Conservation (phyloP, 2,329 filamentous ascomycete species). For the Diplodia mutila region DNA sequence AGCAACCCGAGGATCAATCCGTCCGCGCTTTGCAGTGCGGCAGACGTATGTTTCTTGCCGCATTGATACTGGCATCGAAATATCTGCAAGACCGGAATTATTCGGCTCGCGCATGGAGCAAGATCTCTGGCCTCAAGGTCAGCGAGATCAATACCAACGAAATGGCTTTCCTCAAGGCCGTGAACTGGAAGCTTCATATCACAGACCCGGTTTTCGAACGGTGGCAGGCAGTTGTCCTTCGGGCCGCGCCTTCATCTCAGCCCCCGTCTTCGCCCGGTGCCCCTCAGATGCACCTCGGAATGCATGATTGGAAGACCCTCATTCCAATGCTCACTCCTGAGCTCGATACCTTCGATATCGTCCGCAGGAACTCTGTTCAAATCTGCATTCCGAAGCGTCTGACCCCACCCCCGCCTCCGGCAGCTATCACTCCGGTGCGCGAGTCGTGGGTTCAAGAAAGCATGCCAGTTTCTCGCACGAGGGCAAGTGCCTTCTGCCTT, state of each 20-base stretch:
- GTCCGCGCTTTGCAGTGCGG: constrained; percentile 89
- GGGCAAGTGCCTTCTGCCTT: constrained; percentile 51
- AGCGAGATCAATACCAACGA: constrained; percentile 97
- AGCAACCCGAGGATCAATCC: constrained; percentile 75
- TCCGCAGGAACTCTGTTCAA: constrained; percentile 16
- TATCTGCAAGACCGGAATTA: constrained; percentile 98
- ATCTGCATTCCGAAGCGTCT: constrained; percentile 28
- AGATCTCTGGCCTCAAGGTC: constrained; percentile 94
- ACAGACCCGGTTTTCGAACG: constrained; percentile 84
- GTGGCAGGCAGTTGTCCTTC: constrained; percentile 92
- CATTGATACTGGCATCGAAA: constrained; percentile 94
- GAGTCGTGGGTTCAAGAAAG: constrained; percentile 39
- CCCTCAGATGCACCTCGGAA: constrained; percentile 33
- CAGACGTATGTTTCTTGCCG: constrained; percentile 94
- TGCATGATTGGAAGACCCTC: constrained; percentile 52
- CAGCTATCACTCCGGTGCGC: constrained; percentile 32
- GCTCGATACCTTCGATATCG: constrained; percentile 53
- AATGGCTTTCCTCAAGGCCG: constrained; percentile 83
- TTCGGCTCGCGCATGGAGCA: constrained; percentile 96
- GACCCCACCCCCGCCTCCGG: constrained; percentile 33
- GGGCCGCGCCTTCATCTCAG: constrained; percentile 38
- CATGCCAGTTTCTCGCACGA: constrained; percentile 48
- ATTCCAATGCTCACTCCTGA: constrained; percentile 62
- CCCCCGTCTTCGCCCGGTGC: constrained; percentile 46
- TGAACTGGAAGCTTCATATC: constrained; percentile 95